These are phyloP conservation scores for Cyamopsis tetragonoloba DNA, from an alignment of 306 rosid species.

Conservation along the genomic window DNA sequence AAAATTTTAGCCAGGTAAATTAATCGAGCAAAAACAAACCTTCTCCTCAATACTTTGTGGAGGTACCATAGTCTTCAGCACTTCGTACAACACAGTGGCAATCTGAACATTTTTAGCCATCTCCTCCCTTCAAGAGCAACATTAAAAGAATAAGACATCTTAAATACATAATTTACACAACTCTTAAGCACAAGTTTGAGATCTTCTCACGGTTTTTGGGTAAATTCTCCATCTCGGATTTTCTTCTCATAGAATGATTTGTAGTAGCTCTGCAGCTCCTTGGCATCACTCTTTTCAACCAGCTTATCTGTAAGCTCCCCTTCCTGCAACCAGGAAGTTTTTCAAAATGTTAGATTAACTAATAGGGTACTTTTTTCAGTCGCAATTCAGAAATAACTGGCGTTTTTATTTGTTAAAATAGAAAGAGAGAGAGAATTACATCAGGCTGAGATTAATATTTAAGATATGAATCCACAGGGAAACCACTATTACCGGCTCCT, in stretches of 20 bases:
- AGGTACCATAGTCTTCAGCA: constrained; percentile 58
- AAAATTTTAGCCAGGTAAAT: constrained; percentile 17
- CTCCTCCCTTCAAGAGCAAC: constrained; percentile 73
- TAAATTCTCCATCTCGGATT: constrained; percentile 61
- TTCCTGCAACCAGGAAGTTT: constrained; percentile 55
- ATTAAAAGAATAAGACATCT: constrained; percentile 19
- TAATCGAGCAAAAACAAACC: constrained; percentile 46
- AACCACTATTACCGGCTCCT: not conserved
- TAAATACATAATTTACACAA: constrained; percentile 20
- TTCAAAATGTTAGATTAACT: not conserved
- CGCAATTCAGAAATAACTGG: not conserved
- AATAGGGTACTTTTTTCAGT: not conserved
- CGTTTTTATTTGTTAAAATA: not conserved
- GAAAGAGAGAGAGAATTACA: not conserved
- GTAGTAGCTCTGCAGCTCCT: constrained; percentile 57
- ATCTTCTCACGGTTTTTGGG: constrained; percentile 68
- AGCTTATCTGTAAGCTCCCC: constrained; percentile 37
- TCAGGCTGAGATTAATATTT: not conserved
- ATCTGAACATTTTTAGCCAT: constrained; percentile 74
- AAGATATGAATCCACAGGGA: constrained; percentile 13
- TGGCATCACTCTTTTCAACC: constrained; percentile 39
- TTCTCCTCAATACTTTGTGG: constrained; percentile 31
- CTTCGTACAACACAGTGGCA: constrained; percentile 77
- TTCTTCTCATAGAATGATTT: constrained; percentile 53
- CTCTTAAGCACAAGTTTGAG: constrained; percentile 27